phyloP scores from a whole-genome alignment of 805 yeast genomes.

The Metschnikowia rubicola region DNA sequence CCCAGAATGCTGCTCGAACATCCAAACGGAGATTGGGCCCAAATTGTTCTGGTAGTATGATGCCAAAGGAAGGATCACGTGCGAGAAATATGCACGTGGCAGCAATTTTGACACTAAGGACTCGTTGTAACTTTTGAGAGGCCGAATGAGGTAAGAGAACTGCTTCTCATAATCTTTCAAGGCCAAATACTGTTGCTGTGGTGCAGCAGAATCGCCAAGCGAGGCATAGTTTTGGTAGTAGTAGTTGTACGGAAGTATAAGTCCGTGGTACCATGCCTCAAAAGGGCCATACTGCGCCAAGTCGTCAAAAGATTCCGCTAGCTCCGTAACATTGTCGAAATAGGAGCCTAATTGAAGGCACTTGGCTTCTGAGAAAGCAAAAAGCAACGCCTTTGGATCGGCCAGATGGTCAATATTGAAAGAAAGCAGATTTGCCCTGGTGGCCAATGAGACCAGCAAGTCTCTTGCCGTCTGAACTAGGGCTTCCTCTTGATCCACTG shows the following conservation, averaged over 20 bases:
- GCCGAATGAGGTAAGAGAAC: constrained; percentile 24
- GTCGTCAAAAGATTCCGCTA: constrained; percentile 12
- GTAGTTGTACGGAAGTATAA: constrained; percentile 26
- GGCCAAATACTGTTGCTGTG: constrained; percentile 12
- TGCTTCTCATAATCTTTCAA: constrained; percentile 13
- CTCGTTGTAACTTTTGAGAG: constrained; percentile 15
- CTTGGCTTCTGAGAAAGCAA: constrained; percentile 14
- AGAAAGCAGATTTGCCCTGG: constrained; percentile 1
- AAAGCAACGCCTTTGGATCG: not conserved
- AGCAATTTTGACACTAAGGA: constrained; percentile 15
- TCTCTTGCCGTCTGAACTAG: constrained; percentile 9
- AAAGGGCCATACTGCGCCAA: constrained; percentile 19
- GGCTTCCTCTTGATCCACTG: constrained; percentile 4
- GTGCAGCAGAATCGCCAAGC: constrained; percentile 4
- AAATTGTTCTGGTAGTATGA: constrained; percentile 21
- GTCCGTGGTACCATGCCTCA: constrained; percentile 27
- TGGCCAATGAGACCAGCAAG: constrained; percentile 2
- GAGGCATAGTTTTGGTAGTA: constrained; percentile 27
- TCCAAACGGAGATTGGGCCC: constrained; percentile 26
- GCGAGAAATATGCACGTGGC: constrained; percentile 22
- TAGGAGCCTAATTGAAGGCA: constrained; percentile 13
- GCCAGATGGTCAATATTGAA: not conserved
- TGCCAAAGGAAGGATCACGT: constrained; percentile 30
- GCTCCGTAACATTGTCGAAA: constrained; percentile 16
- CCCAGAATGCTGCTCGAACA: constrained; percentile 9